Conservation (phyloP, 2,329 filamentous ascomycete genomes). For the Fusarium sp. region DNA sequence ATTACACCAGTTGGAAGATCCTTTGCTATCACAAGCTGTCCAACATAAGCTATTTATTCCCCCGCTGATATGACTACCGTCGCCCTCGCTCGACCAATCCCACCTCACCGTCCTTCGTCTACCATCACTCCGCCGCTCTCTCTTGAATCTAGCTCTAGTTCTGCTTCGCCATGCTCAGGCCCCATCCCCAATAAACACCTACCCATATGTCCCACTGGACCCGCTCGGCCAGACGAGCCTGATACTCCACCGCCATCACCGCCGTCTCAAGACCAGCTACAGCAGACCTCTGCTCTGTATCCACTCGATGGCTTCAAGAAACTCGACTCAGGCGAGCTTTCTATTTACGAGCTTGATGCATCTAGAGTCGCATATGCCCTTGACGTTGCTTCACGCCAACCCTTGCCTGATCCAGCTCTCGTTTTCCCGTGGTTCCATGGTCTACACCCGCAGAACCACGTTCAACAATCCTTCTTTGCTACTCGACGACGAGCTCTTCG, state of each 20-base stretch:
- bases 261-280: slow-evolving; percentile 68
- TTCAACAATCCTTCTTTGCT: slow-evolving; percentile 91
- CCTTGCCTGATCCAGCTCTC: slow-evolving; percentile 83
- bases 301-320: slow-evolving; percentile 75
- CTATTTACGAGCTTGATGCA: slow-evolving; percentile 80
- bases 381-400: slow-evolving; percentile 80
- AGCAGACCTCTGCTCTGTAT: slow-evolving; percentile 77
- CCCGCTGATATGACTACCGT: slow-evolving; percentile 64
- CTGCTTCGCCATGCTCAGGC: slow-evolving; percentile 48
- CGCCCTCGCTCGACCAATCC: slow-evolving; percentile 63
- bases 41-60: slow-evolving; percentile 9
- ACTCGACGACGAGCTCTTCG: slow-evolving; percentile 78
- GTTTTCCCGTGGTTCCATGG: slow-evolving; percentile 98
- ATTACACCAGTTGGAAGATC: slow-evolving; percentile 10
- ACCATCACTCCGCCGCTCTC: slow-evolving; percentile 59
- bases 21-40: slow-evolving; percentile 11
- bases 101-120: slow-evolving; percentile 59
- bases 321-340: slow-evolving; percentile 64
- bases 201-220: slow-evolving; percentile 87
- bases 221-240: slow-evolving; percentile 65
- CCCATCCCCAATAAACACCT: slow-evolving; percentile 89
- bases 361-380: slow-evolving; percentile 77
- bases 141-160: slow-evolving; percentile 50
- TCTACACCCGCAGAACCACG: slow-evolving; percentile 86
- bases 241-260: slow-evolving; percentile 76